Base-by-base conservation (phyloP, 306 rosid genomes). In the Arachis stenosperma region DNA sequence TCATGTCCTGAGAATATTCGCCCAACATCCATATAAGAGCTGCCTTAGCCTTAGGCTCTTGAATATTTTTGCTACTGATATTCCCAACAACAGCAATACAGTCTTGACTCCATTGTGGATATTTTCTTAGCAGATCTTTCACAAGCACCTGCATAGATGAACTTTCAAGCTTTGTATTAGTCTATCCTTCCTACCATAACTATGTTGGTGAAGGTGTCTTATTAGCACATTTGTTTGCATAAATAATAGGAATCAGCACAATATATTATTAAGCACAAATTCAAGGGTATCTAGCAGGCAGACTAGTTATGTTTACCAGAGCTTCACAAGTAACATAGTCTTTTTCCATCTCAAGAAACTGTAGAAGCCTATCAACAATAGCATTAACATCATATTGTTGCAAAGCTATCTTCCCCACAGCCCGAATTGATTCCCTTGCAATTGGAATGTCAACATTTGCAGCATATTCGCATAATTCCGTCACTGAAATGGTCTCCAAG, bases 81-180 rank as follows among this genome's bases (percentile, higher is more conserved):
- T 90, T 92, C 67, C 99, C 99, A 78, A 95, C 99, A 61, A 95
- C 99, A 43, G 99, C 98, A 73, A 95, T 95, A 85, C 99, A 95
- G 88, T 95, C 98, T 42, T 91, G 99, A 86, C 99, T 95, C 99
- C 99, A 95, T 61, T 95, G 99, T 66, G 99, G 99, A 87, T 95
- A 95, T 73, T 95, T 95, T 83, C 99, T 84, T 3, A 95, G 81
- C 61, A 95, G 88, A 88, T 95, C 97, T 87, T 95, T 95, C 60
- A 95, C 99, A 78, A 95, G 99, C 58, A 95, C 99, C 99, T 95
- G 84, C 69, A 73, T 57, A 74, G 39, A 77, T 74, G 60, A 77
- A 80, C 74, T 70, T 65, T 59, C 69, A 67, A 76, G 71, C 56
- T 84, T 82, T 65, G 66, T 50, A 73, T 78, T 55, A 71, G 53